Base-by-base conservation (phyloP, 1,284 basidiomycete species). In the Psilocybe mexicana region DNA sequence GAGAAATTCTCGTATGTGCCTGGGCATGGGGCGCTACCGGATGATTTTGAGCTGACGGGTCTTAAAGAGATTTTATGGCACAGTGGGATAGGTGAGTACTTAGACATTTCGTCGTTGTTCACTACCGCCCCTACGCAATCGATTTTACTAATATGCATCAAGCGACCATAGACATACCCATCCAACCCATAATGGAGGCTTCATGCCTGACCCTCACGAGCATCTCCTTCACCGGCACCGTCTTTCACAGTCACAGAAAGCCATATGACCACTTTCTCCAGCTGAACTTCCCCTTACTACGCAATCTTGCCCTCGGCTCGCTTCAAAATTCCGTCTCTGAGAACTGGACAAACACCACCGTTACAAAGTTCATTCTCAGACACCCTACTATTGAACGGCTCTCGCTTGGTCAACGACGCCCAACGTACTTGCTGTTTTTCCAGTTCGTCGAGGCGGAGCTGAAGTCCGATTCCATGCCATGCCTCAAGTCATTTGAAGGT, bases 401-500 rank as follows among this genome's bases (percentile, higher is more conserved):
- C 10, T 63, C 61, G 0, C 48, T 65, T 2, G 63, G 63, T 54
- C 55, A 50, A n/a, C 33, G 24, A 11, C 33, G 52, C 6, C 38
- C 40, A 14, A 51, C 35, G 5, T 43, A 57, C 18, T 53, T 61
- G n/a, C 8, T 33, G 8, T 55, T 60, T 25, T 61, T 65, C 43
- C 58, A 65, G 36, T 60, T 65, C 18, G 55, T 59, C 24, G 26
- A 26, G 8, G 4, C 23, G 10, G 51, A 54, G 8, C 55, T 65
- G 1, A n/a, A 25, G 5, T n/a, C 28, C 2, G 40, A 58, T 10
- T 63, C 61, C 5, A 35, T 65, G 2, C 61, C 63, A 3, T 26
- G 33, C 11, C 33, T 65, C 2, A 54, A 54, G 33, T 52, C 58
- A 30, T 61, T 65, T 26, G 63, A 63, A 52, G 63, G 63, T 4